Evolutionary conservation across 2,329 filamentous ascomycete species (phyloP).

Genomic region (Myriosclerotinia curreyana): DNA sequence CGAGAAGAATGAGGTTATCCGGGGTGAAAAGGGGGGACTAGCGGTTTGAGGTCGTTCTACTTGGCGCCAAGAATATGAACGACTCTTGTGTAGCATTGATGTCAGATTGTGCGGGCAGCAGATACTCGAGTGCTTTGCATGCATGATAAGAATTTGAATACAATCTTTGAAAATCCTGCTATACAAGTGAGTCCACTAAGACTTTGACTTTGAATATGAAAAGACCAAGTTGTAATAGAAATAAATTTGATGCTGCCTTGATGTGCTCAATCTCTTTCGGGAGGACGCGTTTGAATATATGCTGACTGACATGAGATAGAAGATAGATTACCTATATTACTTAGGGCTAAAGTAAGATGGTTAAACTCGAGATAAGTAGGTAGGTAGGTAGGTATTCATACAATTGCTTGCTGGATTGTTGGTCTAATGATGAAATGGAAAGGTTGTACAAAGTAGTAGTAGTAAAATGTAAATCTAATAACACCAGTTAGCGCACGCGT

Average conservation of each 20-base stretch:
- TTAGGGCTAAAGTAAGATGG: no score
- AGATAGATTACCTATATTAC: no score
- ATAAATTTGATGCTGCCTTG: background rate
- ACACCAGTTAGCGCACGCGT: no score
- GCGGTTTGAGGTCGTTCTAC: background rate
- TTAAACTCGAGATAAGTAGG: no score
- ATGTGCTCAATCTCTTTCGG: background rate
- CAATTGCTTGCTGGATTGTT: no score
- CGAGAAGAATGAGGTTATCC: slow-evolving; percentile 4
- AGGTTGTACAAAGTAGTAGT: no score
- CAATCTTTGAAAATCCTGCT: background rate
- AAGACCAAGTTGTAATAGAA: background rate
- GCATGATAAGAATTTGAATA: background rate
- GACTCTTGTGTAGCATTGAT: background rate
- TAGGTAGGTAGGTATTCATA: no score
- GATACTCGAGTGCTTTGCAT: background rate
- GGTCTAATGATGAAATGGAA: no score
- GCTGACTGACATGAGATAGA: no score
- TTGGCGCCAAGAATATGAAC: slow-evolving; percentile 13
- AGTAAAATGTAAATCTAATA: no score
- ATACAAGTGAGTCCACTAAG: background rate
- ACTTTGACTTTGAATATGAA: no score
- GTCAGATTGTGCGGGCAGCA: background rate
- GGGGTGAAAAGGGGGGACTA: background rate
- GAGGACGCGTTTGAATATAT: background rate